Conservation (phyloP, 1,284 basidiomycete species). For the Sporisorium iseilematis-ciliati region DNA sequence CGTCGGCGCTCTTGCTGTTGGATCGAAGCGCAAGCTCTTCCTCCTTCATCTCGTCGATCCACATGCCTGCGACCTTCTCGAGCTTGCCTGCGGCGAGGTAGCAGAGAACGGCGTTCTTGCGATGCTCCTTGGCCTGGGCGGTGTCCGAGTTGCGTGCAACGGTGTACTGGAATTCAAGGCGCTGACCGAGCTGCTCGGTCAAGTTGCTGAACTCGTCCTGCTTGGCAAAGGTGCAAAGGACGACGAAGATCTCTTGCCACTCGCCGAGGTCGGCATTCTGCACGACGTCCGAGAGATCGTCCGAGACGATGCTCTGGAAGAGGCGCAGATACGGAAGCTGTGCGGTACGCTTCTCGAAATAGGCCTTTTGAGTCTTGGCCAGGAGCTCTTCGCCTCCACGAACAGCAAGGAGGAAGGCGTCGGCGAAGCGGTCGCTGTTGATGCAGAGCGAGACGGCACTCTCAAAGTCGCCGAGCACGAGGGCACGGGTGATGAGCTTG, state of each 20-base stretch:
- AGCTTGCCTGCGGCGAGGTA: slow-evolving; percentile 86
- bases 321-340: slow-evolving; percentile 89
- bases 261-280: slow-evolving; percentile 94
- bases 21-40: slow-evolving; percentile 76
- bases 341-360: slow-evolving; percentile 86
- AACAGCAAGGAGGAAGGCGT: slow-evolving; percentile 92
- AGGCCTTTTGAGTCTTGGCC: slow-evolving; percentile 88
- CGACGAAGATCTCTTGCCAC: slow-evolving; percentile 97
- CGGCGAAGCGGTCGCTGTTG: slow-evolving; percentile 88
- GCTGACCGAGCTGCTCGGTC: slow-evolving; percentile 89
- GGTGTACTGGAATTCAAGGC: slow-evolving; percentile 85
- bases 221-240: slow-evolving; percentile 92
- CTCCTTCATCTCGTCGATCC: slow-evolving; percentile 90
- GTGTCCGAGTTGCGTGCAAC: slow-evolving; percentile 64
- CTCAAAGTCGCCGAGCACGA: slow-evolving; percentile 93
- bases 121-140: slow-evolving; percentile 74
- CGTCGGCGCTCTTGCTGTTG: slow-evolving; percentile 24
- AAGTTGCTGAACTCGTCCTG: slow-evolving; percentile 86
- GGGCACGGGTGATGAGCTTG: slow-evolving; percentile 87
- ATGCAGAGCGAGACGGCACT: slow-evolving; percentile 92
- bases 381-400: slow-evolving; percentile 91
- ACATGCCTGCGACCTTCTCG: slow-evolving; percentile 90
- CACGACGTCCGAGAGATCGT: slow-evolving; percentile 91
- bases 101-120: slow-evolving; percentile 91
- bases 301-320: slow-evolving; percentile 93